Base-by-base conservation (phyloP, 306 rosid genomes). In the Cucurbita ficifolia region DNA sequence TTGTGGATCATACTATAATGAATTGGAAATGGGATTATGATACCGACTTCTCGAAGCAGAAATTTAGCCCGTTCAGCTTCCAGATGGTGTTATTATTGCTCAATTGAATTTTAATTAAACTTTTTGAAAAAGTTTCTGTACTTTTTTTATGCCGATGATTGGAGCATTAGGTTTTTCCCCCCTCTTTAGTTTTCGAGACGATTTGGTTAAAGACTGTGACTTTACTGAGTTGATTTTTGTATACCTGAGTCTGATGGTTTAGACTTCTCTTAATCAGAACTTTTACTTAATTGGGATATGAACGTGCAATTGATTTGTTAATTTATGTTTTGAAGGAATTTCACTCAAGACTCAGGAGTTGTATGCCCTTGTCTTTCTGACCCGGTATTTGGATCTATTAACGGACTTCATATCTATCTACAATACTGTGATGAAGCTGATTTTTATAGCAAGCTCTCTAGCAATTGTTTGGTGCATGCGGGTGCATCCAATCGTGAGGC, bases 341-440 rank as follows among this genome's bases (percentile, higher is more conserved):
- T 94, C 99, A 46, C 91, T 87, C 0, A 94, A 94, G 84, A 91
- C 99, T n/a, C 99, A 94, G 85, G 97, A 91, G 81, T 89, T 94
- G 1, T 88, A 87, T 19, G 96, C 91, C 6, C 56, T 89, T 21
- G 97, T 94, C 74, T 94, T 94, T 75, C 24, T 94, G 82, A 76
- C 95, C 36, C 96, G 97, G 62, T 94, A 94, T 77, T 17, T 94
- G 95, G 95, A 89, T 84, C 84, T 94, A 51, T 86, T 94, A 83
- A 89, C 96, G 39, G 92, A 85, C 11, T 91, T 89, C 78, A 43
- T 89, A 69, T 94, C 97, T 22, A 33, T 94, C 16, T 94, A 94
- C 72, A 94, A 94, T 77, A 82, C 90, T 16, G 70, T 83, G 75
- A 91, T 94, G 99, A 94, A 94, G 85, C 19, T 90, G 7, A 94